A percentile compares a stretch with the other conserved stretches of the same genome.
phyloP scores from a whole-genome alignment of 257 asterid species.

The Solanum chilense region DNA sequence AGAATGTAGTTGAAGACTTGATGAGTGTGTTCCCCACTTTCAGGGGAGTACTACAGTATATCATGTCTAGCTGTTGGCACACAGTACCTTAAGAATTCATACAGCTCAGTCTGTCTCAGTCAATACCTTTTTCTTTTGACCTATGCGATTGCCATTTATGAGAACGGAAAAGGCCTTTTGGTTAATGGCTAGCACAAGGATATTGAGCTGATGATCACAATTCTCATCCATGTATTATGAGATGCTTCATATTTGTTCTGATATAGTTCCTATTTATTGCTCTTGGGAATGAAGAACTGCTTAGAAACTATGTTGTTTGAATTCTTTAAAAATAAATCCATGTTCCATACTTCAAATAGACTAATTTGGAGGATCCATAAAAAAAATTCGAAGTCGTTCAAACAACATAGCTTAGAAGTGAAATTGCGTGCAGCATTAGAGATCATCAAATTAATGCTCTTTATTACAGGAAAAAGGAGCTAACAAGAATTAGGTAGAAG shows the following conservation, averaged over 20 bases:
- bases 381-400: neutral
- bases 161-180: neutral
- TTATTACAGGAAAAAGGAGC: neutral
- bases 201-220: neutral
- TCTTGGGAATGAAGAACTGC: neutral
- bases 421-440: neutral
- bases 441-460: neutral
- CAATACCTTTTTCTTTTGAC: neutral
- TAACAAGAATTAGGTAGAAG: neutral
- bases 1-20: neutral
- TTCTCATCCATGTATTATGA: neutral
- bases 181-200: neutral
- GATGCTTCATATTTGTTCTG: neutral
- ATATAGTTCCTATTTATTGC: neutral
- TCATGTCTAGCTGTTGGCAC: neutral
- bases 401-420: neutral
- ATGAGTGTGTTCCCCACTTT: neutral
- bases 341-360: neutral
- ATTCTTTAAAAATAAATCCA: neutral
- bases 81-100: neutral
- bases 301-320: neutral
- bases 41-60: neutral
- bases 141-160: neutral
- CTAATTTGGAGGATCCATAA: neutral
- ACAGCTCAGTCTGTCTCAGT: neutral